Conservation (phyloP, 1,284 basidiomycete species). For the Heterobasidion occidentale region DNA sequence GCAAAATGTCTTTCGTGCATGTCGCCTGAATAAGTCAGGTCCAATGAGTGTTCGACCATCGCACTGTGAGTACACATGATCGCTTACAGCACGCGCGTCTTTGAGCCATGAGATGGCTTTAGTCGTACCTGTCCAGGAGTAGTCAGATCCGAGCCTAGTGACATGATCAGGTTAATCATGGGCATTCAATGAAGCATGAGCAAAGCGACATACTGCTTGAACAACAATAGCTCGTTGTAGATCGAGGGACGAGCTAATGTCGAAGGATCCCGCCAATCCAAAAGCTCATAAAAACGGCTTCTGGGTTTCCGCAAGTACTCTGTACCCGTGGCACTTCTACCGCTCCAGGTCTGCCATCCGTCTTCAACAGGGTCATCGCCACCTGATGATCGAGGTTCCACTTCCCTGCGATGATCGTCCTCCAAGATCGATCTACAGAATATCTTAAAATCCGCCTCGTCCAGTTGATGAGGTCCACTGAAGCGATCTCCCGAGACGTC, state of each 20-base stretch:
- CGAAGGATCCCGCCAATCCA: not conserved
- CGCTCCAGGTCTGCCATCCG: not conserved
- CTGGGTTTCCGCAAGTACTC: not conserved
- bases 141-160: not conserved
- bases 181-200: not conserved
- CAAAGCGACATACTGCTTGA: not conserved
- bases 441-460: not conserved
- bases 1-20: not conserved
- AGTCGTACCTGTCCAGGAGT: not conserved
- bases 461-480: not conserved
- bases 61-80: not conserved
- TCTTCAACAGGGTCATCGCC: not conserved
- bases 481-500: not conserved
- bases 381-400: not conserved
- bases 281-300: not conserved
- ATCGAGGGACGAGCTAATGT: not conserved
- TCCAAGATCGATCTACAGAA: not conserved
- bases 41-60: not conserved
- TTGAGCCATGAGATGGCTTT: not conserved
- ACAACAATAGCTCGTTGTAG: not conserved
- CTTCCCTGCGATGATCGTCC: not conserved
- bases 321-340: not conserved
- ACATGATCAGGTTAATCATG: not conserved
- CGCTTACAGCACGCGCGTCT: not conserved
- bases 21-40: not conserved